Conservation (phyloP, 2,329 filamentous ascomycete genomes). For the Aphanocladium album region DNA sequence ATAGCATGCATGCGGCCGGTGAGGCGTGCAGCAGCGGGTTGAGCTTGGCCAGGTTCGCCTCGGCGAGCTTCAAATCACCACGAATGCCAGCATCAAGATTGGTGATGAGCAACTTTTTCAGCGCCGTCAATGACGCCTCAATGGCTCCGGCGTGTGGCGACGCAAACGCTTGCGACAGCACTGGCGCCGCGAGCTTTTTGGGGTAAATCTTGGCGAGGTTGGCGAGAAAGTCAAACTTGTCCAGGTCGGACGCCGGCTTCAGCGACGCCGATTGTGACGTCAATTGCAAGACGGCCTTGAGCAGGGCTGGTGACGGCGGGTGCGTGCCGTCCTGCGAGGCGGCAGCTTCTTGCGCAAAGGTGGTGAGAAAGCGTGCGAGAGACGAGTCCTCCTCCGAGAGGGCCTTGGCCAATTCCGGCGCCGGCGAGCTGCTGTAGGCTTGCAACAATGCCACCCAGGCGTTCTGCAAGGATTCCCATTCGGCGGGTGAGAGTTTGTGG, state of each 20-base stretch:
- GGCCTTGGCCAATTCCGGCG: slow-evolving; percentile 48
- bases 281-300: slow-evolving; percentile 62
- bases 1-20: slow-evolving; percentile 51
- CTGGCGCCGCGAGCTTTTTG: slow-evolving; percentile 51
- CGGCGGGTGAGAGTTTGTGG: slow-evolving; percentile 57
- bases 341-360: slow-evolving; percentile 57
- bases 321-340: slow-evolving; percentile 29
- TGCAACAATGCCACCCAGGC: slow-evolving; percentile 69
- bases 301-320: slow-evolving; percentile 39
- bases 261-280: slow-evolving; percentile 49
- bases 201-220: slow-evolving; percentile 63
- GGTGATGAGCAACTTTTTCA: slow-evolving; percentile 59
- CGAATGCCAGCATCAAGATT: slow-evolving; percentile 58
- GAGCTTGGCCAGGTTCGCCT: slow-evolving; percentile 51
- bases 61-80: slow-evolving; percentile 49
- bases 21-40: slow-evolving; percentile 61
- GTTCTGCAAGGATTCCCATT: slow-evolving; percentile 74
- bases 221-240: slow-evolving; percentile 65
- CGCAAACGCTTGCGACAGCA: slow-evolving; percentile 47
- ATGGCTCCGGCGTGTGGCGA: slow-evolving; percentile 40
- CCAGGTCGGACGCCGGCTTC: slow-evolving; percentile 39
- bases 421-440: slow-evolving; percentile 56
- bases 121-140: slow-evolving; percentile 50
- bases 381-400: slow-evolving; percentile 51
- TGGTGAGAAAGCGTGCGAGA: slow-evolving; percentile 57